Evolutionary conservation across 2,329 filamentous ascomycete species (phyloP).

Genomic region (Cladophialophora carrionii): DNA sequence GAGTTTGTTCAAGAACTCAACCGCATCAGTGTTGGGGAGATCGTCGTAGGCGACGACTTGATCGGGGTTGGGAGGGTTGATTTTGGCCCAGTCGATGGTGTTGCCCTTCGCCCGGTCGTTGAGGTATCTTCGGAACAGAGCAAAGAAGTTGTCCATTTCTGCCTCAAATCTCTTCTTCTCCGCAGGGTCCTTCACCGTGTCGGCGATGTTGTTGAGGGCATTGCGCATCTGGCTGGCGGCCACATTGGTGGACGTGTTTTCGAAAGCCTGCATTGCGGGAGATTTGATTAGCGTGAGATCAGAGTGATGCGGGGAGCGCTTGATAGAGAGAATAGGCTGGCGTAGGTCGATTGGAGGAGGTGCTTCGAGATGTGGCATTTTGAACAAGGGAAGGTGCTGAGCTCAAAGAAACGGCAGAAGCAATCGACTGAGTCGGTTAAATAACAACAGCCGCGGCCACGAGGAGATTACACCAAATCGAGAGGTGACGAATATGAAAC

Average conservation of each 20-base stretch:
- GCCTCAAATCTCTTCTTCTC: conserved; percentile 87
- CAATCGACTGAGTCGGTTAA: conserved; percentile 4
- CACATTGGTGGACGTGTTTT: conserved; percentile 98
- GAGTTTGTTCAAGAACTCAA: conserved; percentile 94
- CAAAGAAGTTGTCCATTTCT: conserved; percentile 99
- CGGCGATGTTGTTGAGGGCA: conserved; percentile 86
- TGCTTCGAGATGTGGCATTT: conserved; percentile 26
- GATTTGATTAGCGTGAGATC: conserved; percentile 29
- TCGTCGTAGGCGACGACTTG: conserved; percentile 96
- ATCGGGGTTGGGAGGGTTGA: conserved; percentile 85
- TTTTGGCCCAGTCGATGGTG: conserved; percentile 93
- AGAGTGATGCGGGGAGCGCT: background rate
- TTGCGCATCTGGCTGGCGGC: conserved; percentile 99
- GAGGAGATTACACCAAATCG: background rate
- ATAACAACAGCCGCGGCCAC: background rate
- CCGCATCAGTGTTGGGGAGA: conserved; percentile 84
- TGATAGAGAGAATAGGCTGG: conserved; percentile 5
- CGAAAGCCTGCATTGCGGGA: conserved; percentile 73
- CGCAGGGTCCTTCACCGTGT: conserved; percentile 79
- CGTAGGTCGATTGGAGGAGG: conserved; percentile 20
- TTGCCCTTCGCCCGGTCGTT: conserved; percentile 99
- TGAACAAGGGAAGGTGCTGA: conserved; percentile 21
- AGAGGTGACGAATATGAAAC: conserved; percentile 22
- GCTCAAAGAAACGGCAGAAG: conserved; percentile 6
- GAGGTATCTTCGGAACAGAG: conserved; percentile 95